Evolutionary conservation across 345 rosid species (phyloP).

Genomic region (Capsella bursapastoris): DNA sequence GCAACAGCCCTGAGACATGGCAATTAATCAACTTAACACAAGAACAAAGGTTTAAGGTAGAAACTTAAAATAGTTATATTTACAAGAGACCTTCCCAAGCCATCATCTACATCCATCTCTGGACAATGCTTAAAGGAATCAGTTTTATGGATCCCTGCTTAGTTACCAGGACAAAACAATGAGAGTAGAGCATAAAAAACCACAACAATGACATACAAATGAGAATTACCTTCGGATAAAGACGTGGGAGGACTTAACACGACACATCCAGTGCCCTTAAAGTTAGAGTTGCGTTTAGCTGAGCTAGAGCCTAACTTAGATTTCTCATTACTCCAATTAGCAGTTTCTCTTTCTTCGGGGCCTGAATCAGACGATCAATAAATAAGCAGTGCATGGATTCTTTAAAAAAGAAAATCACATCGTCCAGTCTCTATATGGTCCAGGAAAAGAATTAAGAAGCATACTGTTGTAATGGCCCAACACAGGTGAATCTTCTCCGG

Average conservation of each 20-base stretch:
- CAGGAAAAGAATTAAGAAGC: constrained; percentile 18
- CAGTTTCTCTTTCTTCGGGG: constrained; percentile 43
- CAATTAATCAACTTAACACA: constrained; percentile 40
- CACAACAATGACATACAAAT: constrained; percentile 19
- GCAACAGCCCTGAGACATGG: constrained; percentile 66
- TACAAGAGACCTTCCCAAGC: constrained; percentile 67
- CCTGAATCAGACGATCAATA: constrained; percentile 29
- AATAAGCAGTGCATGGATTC: constrained; percentile 12
- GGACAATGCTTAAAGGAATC: constrained; percentile 55
- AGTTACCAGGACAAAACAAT: constrained; percentile 28
- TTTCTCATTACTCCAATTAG: constrained; percentile 44
- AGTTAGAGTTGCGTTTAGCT: constrained; percentile 52
- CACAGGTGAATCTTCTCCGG: constrained; percentile 56
- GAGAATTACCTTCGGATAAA: constrained; percentile 58
- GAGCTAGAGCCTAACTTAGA: constrained; percentile 50
- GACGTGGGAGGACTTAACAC: constrained; percentile 50
- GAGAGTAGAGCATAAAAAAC: constrained; percentile 19
- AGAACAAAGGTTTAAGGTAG: constrained; percentile 20
- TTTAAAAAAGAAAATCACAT: constrained; percentile 19
- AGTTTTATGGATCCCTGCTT: constrained; percentile 53
- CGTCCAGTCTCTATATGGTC: constrained; percentile 25
- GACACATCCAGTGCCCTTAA: constrained; percentile 45
- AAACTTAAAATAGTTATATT: constrained; percentile 20
- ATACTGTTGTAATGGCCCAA: constrained; percentile 43
- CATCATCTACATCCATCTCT: constrained; percentile 68